Evolutionary conservation across 345 rosid genomes (phyloP).

Genomic region (Euphorbia peplus): DNA sequence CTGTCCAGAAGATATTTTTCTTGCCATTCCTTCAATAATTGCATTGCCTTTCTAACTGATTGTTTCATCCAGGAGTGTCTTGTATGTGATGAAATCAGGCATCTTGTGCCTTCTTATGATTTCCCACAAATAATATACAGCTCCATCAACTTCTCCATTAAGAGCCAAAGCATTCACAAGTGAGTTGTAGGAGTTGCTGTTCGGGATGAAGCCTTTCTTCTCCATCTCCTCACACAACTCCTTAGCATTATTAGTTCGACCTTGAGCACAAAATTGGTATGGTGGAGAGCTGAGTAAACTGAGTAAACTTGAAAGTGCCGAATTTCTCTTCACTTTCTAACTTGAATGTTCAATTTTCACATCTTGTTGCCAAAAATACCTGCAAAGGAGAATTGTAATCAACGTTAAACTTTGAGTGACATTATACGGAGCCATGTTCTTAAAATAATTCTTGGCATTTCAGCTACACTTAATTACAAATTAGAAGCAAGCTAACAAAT

Average conservation of each 20-base stretch:
- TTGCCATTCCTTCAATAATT: constrained; percentile 52
- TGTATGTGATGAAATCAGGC: constrained; percentile 66
- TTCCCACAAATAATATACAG: constrained; percentile 60
- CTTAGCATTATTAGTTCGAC: constrained; percentile 69
- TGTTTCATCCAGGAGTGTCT: constrained; percentile 70
- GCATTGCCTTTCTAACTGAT: constrained; percentile 48
- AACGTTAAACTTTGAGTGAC: too few species aligned
- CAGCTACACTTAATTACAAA: too few species aligned
- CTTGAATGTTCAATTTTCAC: background rate
- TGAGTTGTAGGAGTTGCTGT: constrained; percentile 73
- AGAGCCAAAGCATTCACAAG: constrained; percentile 77
- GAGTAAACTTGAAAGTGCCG: background rate
- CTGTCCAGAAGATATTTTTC: constrained; percentile 57
- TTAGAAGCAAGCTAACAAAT: too few species aligned
- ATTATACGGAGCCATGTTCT: too few species aligned
- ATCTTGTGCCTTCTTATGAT: constrained; percentile 57
- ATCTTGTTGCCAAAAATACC: background rate
- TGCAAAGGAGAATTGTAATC: background rate
- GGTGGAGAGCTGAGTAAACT: background rate
- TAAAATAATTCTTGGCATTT: too few species aligned
- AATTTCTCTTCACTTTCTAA: background rate
- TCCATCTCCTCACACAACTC: constrained; percentile 74
- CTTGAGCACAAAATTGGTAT: constrained; percentile 50
- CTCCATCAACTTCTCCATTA: constrained; percentile 59
- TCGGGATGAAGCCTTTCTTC: constrained; percentile 70